Percentiles rank a stretch among this genome's conserved stretches.
phyloP scores from a whole-genome alignment of 1,284 basidiomycete species.

The Microstroma glucosiphilum region DNA sequence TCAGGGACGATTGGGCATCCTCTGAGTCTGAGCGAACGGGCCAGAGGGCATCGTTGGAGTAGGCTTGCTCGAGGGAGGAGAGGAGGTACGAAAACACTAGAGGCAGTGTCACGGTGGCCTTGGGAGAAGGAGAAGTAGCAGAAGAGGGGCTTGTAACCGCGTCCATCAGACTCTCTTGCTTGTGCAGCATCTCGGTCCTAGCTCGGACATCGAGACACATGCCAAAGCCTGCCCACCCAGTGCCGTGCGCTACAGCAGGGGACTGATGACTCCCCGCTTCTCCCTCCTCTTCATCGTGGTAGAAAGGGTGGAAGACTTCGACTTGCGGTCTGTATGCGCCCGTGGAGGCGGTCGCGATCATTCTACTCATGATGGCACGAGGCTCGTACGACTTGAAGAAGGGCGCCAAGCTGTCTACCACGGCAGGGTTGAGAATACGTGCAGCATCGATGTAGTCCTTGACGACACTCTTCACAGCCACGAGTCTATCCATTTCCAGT shows the following conservation, averaged over 20 bases:
- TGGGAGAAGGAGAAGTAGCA: background rate
- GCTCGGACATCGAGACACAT: slow-evolving; percentile 35
- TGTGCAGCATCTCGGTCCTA: slow-evolving; percentile 26
- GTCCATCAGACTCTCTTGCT: background rate
- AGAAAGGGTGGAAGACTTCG: slow-evolving; percentile 44
- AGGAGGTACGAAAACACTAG: slow-evolving; percentile 69
- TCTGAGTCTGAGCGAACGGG: slow-evolving; percentile 10
- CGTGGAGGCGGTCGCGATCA: slow-evolving; percentile 33
- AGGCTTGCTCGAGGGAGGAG: slow-evolving; percentile 62
- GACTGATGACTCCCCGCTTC: slow-evolving; percentile 17
- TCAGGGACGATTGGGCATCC: slow-evolving; percentile 5
- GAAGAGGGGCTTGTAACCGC: background rate
- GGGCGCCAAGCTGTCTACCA: background rate
- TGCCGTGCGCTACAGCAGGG: slow-evolving; percentile 19
- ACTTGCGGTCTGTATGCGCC: slow-evolving; percentile 41
- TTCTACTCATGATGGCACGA: slow-evolving; percentile 18
- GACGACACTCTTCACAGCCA: slow-evolving; percentile 31
- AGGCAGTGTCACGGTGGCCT: slow-evolving; percentile 55
- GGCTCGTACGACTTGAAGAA: slow-evolving; percentile 7
- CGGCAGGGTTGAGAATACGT: slow-evolving; percentile 9
- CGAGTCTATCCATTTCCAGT: slow-evolving; percentile 41
- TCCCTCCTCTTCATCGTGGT: slow-evolving; percentile 40
- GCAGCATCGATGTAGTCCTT: slow-evolving; percentile 14
- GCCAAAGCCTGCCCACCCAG: slow-evolving; percentile 43
- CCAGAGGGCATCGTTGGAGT: slow-evolving; percentile 56